A percentile compares a stretch with the other conserved stretches of the same genome.
Evolutionary conservation across 75 land plant species (phyloP).

Genomic region (Pinus taeda): DNA sequence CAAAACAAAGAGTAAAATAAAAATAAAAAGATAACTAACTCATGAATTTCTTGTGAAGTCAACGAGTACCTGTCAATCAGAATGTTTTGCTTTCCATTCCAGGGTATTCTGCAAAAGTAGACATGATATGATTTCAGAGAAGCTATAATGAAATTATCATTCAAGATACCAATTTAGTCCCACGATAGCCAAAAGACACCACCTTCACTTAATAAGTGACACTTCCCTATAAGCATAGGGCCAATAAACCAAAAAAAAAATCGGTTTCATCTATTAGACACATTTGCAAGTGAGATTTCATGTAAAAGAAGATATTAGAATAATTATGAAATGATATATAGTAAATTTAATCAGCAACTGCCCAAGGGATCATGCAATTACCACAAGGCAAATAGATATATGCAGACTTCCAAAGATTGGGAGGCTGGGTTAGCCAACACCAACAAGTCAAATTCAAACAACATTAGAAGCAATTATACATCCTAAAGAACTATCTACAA

Average conservation of each 20-base stretch:
- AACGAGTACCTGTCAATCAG: constrained; percentile 77
- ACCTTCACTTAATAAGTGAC: not conserved
- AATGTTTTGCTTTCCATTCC: constrained; percentile 93
- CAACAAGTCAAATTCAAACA: too few species aligned
- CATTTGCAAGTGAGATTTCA: too few species aligned
- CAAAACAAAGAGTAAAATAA: not conserved
- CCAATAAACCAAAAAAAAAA: not conserved
- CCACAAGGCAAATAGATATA: too few species aligned
- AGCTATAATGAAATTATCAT: not conserved
- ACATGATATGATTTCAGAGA: not conserved
- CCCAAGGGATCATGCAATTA: too few species aligned
- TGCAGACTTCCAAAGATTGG: too few species aligned
- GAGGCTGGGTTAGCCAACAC: too few species aligned
- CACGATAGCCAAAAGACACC: not conserved
- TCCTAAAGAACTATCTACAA: too few species aligned
- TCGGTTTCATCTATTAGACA: too few species aligned
- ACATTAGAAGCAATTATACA: too few species aligned
- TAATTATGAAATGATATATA: too few species aligned
- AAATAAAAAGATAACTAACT: not conserved
- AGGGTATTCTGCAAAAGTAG: constrained; percentile 72
- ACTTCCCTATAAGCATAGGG: not conserved
- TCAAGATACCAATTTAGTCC: not conserved
- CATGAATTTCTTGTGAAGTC: not conserved
- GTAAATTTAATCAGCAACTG: too few species aligned
- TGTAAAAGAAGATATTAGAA: too few species aligned